Evolutionary conservation across 179 eudicot genomes (phyloP), one percentile per base, ranked within the genome.

Genomic region (Spergularia azorica): DNA sequence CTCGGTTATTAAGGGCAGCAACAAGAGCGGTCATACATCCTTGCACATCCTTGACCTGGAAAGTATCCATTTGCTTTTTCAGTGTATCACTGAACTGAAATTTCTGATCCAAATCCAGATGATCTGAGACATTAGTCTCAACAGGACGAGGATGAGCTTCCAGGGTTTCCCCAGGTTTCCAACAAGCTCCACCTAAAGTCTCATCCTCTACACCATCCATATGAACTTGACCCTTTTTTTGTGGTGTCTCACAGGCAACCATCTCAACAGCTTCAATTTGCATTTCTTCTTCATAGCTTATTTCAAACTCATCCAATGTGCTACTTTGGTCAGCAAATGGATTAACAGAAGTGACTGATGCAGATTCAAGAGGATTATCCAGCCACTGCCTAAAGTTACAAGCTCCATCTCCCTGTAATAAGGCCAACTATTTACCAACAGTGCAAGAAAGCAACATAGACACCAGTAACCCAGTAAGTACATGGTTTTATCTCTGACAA

Each of bases 401-500:
- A 46, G 87, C 84, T 61, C 87, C 87, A 11, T 84, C 78, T 59
- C 87, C 87, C 84, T 84, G 83, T 17, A 62, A 66, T 9, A 67
- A 0, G 6, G 11, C 2, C 38, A 58, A 43, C 21, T 26, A 43
- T 43, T 43, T 43, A 43, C 48, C 32, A 26, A 26, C 32, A 43
- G 48, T 43, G 48, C 48, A 43, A 43, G 48, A 43, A 43, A 43
- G 48, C 48, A 43, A 43, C 5, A 43, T 7, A 43, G 48, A 7
- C 48, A 43, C 48, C 48, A 43, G 5, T 5, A 43, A 43, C 6
- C 3, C 48, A 43, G 32, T 43, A 43, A 43, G 48, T 43, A 43
- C 48, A 43, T 43, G 8, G 5, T 43, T 43, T 43, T 43, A 43
- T 43, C 8, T 43, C 48, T 4, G 48, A 43, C 48, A 4, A 43